Conservation (phyloP, 2,329 filamentous ascomycete genomes). For the Elsinoe australis region DNA sequence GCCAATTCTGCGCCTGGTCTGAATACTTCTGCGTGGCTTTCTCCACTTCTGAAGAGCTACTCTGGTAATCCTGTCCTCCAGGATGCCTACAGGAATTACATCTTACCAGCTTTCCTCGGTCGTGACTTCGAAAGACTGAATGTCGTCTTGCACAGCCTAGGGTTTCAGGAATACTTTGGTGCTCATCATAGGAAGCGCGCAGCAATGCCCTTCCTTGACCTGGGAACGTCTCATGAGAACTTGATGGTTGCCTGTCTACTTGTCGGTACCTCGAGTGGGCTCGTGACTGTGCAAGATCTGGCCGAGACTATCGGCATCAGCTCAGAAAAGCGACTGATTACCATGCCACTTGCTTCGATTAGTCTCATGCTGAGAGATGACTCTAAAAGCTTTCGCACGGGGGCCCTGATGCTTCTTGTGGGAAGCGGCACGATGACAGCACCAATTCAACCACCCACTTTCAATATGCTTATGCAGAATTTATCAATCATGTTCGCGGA, state of each 20-base stretch:
- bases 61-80: constrained; percentile 31
- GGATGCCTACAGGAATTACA: constrained; percentile 38
- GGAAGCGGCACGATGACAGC: constrained; percentile 67
- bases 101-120: constrained; percentile 43
- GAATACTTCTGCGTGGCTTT: constrained; percentile 30
- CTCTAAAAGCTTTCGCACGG: not conserved
- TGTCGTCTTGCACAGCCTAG: constrained; percentile 34
- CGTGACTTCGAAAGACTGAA: constrained; percentile 35
- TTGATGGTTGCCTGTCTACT: constrained; percentile 25
- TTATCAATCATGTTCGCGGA: constrained; percentile 71
- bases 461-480: constrained; percentile 57
- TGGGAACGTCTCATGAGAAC: constrained; percentile 20
- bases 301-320: constrained; percentile 24
- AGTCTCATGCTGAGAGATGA: no score
- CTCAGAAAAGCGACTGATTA: no score
- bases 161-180: constrained; percentile 29
- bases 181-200: constrained; percentile 19
- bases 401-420: constrained; percentile 65
- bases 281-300: constrained; percentile 14
- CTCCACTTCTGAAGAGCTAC: constrained; percentile 31
- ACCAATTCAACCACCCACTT: constrained; percentile 56
- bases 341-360: no score
- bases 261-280: constrained; percentile 37
- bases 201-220: no score
- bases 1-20: constrained; percentile 13